phyloP scores from a whole-genome alignment of 2,329 filamentous ascomycete species.

The Beauveria sp. region DNA sequence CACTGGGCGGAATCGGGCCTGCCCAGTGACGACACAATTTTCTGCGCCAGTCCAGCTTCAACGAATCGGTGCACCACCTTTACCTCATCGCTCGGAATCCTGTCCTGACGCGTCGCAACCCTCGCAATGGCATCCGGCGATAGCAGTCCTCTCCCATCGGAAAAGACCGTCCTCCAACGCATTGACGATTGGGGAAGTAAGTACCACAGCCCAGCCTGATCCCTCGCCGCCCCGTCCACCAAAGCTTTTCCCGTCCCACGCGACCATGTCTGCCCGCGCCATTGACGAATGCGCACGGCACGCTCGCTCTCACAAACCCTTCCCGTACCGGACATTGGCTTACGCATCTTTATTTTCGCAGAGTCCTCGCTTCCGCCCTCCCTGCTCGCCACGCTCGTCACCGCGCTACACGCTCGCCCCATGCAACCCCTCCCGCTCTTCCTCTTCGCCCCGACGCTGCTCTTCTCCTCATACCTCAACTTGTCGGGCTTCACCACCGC shows the following conservation, averaged over 20 bases:
- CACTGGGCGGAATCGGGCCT: background rate
- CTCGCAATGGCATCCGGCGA: conserved; percentile 23
- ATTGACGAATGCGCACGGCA: background rate
- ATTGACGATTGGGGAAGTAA: conserved; percentile 44
- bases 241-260: background rate
- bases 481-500: conserved; percentile 52
- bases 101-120: background rate
- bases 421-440: conserved; percentile 44
- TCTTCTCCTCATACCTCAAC: conserved; percentile 52
- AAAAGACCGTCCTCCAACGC: conserved; percentile 26
- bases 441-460: conserved; percentile 42
- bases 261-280: background rate
- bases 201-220: conserved; percentile 18
- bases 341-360: conserved; percentile 19
- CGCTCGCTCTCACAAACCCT: too few relatives aligned
- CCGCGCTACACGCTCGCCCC: conserved; percentile 48
- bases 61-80: background rate
- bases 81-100: background rate
- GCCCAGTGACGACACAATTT: conserved; percentile 7
- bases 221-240: background rate
- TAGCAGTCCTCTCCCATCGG: conserved; percentile 17
- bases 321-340: background rate
- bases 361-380: conserved; percentile 47
- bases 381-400: conserved; percentile 48
- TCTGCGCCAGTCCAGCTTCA: background rate